Conservation (phyloP, 208 protist genomes). For the Naegleria fowleri region DNA sequence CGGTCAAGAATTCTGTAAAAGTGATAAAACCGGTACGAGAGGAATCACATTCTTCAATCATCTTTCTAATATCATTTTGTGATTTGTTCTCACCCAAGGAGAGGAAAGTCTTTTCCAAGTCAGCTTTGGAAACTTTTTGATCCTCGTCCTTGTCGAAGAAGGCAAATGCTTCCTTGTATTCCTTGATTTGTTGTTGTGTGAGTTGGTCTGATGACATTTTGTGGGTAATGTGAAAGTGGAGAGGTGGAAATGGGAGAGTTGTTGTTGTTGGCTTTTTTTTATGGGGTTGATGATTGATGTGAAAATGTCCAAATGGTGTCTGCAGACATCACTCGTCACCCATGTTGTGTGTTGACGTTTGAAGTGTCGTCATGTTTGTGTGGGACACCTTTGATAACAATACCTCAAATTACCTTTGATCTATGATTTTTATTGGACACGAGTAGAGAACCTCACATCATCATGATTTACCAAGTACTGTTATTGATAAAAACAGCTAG, state of each 20-base stretch:
- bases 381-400: too few species aligned
- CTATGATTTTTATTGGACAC: too few species aligned
- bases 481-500: too few species aligned
- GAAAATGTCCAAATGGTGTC: too few species aligned
- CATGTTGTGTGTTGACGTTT: neutral
- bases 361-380: neutral
- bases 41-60: conserved; percentile 23
- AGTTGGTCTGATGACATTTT: neutral
- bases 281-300: neutral
- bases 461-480: too few species aligned
- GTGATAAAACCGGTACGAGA: neutral
- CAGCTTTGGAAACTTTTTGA: neutral
- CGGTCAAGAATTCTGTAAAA: conserved; percentile 5
- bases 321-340: neutral
- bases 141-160: conserved; percentile 26
- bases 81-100: neutral
- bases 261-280: neutral
- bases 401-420: too few species aligned
- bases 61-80: conserved; percentile 11
- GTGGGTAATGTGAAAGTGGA: neutral
- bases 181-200: conserved; percentile 19
- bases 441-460: too few species aligned
- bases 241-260: neutral
- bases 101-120: neutral
- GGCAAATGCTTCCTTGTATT: neutral